A percentile compares a stretch with the other conserved stretches of the same genome.
These are phyloP conservation scores for Abrus precatorius DNA, from an alignment of 306 rosid species.

Conservation along the genomic window DNA sequence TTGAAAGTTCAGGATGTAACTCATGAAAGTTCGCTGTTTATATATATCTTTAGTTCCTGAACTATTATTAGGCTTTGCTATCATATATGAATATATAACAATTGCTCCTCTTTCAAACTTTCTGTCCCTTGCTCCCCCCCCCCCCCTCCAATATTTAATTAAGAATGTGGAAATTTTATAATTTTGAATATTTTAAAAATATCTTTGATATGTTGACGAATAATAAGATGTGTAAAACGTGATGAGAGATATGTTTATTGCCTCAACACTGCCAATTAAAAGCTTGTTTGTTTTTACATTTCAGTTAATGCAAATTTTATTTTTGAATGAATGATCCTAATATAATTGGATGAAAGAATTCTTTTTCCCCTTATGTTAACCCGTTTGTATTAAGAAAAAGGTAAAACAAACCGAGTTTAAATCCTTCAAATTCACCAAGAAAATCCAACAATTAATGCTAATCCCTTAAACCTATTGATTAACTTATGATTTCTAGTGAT, in stretches of 20 bases:
- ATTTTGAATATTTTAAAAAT: neutral
- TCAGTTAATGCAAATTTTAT: neutral
- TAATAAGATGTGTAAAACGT: too few species aligned
- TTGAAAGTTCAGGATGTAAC: constrained; percentile 4
- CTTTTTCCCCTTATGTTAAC: neutral
- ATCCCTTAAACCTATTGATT: too few species aligned
- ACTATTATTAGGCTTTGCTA: neutral
- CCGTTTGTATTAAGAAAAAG: neutral
- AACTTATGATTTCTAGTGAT: too few species aligned
- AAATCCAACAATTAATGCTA: too few species aligned
- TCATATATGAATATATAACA: neutral
- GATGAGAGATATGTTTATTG: neutral
- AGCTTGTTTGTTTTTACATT: neutral
- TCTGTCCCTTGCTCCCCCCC: constrained; percentile 10
- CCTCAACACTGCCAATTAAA: neutral
- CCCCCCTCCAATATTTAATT: neutral
- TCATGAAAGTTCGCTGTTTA: constrained; percentile 2
- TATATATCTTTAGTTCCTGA: neutral
- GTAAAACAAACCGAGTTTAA: neutral
- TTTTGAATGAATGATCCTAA: neutral
- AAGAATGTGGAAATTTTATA: neutral
- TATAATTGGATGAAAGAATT: neutral
- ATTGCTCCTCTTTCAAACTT: constrained; percentile 15
- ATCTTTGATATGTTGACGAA: neutral
- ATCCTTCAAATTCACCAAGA: too few species aligned